Conservation (phyloP, 225 moss, liverwort and hornwort genomes). For the Marchantia paleacea region DNA sequence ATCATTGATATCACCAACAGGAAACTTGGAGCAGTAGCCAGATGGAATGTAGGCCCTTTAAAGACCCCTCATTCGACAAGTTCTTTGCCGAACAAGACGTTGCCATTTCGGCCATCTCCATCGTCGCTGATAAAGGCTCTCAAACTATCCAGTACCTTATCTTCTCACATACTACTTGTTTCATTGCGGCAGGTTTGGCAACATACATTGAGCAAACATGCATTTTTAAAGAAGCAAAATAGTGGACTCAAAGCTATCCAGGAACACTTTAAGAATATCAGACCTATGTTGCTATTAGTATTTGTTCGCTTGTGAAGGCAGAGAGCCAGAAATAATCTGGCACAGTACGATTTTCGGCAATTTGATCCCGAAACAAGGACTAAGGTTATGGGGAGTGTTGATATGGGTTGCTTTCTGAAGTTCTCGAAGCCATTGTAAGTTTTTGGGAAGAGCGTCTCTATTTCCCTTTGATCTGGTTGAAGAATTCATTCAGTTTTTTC, state of each 20-base stretch:
- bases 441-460: background rate
- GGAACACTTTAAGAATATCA: background rate
- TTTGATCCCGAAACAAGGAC: constrained; percentile 32
- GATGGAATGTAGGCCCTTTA: constrained; percentile 90
- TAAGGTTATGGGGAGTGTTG: constrained; percentile 21
- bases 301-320: constrained; percentile 25
- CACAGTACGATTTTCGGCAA: constrained; percentile 41
- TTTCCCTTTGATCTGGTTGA: background rate
- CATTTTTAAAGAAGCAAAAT: background rate
- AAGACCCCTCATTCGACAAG: constrained; percentile 81
- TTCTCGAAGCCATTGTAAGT: constrained; percentile 43
- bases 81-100: constrained; percentile 67
- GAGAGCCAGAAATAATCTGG: constrained; percentile 55
- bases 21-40: constrained; percentile 93
- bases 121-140: constrained; percentile 34
- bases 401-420: constrained; percentile 37
- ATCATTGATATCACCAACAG: constrained; percentile 22
- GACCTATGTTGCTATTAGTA: background rate
- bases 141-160: constrained; percentile 67
- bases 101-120: constrained; percentile 60
- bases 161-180: background rate
- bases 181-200: background rate
- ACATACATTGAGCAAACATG: background rate
- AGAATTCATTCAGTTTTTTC: background rate
- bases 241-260: background rate